Evolutionary conservation across 441 rosid genomes (phyloP).

Genomic region (Manihot esculenta): DNA sequence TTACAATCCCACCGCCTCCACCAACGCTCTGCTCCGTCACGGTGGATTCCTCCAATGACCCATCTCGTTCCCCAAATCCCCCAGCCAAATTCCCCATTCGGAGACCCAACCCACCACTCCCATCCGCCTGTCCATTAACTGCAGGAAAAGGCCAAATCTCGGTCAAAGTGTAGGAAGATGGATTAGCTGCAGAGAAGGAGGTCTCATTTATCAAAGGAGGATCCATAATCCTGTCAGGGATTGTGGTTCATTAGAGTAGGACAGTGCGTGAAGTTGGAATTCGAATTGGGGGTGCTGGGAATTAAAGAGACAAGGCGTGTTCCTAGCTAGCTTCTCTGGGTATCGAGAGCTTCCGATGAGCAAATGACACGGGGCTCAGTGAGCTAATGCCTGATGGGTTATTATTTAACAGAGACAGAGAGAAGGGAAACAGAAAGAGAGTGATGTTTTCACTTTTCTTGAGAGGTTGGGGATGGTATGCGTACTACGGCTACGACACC

Average conservation of each 20-base stretch:
- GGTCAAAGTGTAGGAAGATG: slow-evolving; percentile 65
- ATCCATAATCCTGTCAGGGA: slow-evolving; percentile 46
- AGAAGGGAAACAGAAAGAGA: slow-evolving; percentile 1
- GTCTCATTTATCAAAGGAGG: slow-evolving; percentile 71
- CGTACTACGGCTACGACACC: slow-evolving; percentile 16
- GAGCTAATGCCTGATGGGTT: no score
- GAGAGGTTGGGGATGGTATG: slow-evolving; percentile 6
- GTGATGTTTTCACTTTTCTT: slow-evolving; percentile 5
- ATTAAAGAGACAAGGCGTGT: no score
- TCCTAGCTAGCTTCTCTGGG: no score
- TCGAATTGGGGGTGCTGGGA: no score
- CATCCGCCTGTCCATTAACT: slow-evolving; percentile 27
- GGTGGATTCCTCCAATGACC: slow-evolving; percentile 72
- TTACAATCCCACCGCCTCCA: slow-evolving; percentile 43
- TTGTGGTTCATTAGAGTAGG: no score
- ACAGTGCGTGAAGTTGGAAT: no score
- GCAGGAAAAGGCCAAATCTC: slow-evolving; percentile 76
- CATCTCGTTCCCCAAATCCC: slow-evolving; percentile 49
- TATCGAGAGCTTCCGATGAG: no score
- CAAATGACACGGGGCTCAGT: no score
- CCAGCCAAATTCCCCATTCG: slow-evolving; percentile 50
- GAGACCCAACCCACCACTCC: slow-evolving; percentile 46
- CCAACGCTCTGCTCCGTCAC: slow-evolving; percentile 71
- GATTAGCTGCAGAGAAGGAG: slow-evolving; percentile 76
- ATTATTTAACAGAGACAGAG: no score